Evolutionary conservation across 129 eudicot genomes (phyloP).

Genomic region (Helianthus tuberosus): DNA sequence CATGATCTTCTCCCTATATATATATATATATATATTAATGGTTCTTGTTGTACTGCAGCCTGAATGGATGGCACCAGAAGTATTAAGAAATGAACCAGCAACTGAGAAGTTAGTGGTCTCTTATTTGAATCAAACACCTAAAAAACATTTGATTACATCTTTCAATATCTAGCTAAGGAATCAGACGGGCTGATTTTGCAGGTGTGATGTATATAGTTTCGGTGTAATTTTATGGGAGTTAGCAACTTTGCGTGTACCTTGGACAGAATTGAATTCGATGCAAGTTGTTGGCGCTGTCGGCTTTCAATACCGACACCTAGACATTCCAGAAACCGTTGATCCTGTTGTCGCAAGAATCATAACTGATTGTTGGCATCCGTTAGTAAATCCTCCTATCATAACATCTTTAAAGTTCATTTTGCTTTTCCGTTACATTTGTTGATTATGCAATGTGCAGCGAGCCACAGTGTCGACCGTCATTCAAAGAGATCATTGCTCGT

Average conservation of each 20-base stretch:
- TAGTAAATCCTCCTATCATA: constrained; percentile 27
- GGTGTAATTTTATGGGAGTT: constrained; percentile 91
- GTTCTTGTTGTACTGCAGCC: constrained; percentile 56
- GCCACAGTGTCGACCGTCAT: constrained; percentile 75
- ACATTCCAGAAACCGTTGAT: constrained; percentile 66
- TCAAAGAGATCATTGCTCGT: constrained; percentile 79
- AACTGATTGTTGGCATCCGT: constrained; percentile 80
- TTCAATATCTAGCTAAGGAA: constrained; percentile 23
- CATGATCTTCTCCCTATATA: no score
- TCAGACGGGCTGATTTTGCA: constrained; percentile 34
- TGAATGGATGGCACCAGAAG: constrained; percentile 99
- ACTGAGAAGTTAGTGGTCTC: constrained; percentile 77
- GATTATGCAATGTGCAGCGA: constrained; percentile 56
- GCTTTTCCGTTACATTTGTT: not conserved
- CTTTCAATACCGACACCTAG: constrained; percentile 75
- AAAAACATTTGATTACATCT: not conserved
- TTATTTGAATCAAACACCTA: not conserved
- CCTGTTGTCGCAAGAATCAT: constrained; percentile 62
- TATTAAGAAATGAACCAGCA: constrained; percentile 81
- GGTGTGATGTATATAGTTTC: constrained; percentile 80
- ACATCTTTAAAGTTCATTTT: not conserved
- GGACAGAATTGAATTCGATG: constrained; percentile 93
- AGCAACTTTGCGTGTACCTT: constrained; percentile 82
- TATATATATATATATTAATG: not conserved
- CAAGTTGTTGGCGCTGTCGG: constrained; percentile 98